Conservation (phyloP, 345 rosid species). For the Camelina hispida region DNA sequence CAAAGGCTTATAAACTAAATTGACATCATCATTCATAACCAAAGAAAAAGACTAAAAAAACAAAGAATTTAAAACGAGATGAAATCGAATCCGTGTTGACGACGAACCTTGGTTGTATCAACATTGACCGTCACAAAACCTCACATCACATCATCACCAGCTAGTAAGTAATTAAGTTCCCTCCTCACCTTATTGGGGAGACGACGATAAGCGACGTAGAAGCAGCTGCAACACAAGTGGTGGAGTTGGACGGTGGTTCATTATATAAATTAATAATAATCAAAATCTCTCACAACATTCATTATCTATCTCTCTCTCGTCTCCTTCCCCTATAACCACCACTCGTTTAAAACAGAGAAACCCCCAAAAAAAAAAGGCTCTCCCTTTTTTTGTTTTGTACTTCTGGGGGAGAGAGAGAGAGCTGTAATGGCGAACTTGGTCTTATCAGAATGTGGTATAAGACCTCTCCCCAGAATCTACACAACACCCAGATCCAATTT, state of each 20-base stretch:
- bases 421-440: constrained; percentile 74
- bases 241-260: no score
- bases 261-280: neutral
- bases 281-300: constrained; percentile 22
- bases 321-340: constrained; percentile 13
- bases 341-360: constrained; percentile 22
- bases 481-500: constrained; percentile 53
- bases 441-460: constrained; percentile 74
- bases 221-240: neutral
- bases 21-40: constrained; percentile 3
- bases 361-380: neutral
- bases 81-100: constrained; percentile 38
- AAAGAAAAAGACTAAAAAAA: neutral
- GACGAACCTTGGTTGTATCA: neutral
- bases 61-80: neutral
- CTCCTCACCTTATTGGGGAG: constrained; percentile 11
- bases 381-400: constrained; percentile 11
- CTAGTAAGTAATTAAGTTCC: neutral
- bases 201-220: constrained; percentile 40
- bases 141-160: neutral
- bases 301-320: constrained; percentile 24
- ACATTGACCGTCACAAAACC: constrained; percentile 35
- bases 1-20: neutral
- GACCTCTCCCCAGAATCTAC: constrained; percentile 63
- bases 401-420: constrained; percentile 35